A percentile compares a stretch with the other conserved stretches of the same genome.
phyloP scores from a whole-genome alignment of 140 eudicot genomes.

The Anethum foeniculum region DNA sequence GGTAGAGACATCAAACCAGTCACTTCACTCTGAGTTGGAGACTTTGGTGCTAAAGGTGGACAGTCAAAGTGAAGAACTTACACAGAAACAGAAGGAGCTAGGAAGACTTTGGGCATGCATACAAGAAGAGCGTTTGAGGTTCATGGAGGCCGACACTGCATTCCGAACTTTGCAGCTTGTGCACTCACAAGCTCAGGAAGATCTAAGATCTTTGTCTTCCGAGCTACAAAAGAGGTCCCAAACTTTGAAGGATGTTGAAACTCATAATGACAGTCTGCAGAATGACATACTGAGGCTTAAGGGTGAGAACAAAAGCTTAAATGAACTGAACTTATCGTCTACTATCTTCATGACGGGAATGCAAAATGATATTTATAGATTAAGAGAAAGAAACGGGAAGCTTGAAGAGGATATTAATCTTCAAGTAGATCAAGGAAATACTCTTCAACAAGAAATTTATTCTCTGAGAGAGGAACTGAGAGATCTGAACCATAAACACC shows the following conservation, averaged over 20 bases:
- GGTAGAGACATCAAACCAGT: constrained; percentile 60
- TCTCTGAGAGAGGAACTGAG: constrained; percentile 73
- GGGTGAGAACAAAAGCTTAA: constrained; percentile 65
- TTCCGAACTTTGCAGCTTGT: constrained; percentile 69
- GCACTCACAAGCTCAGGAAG: constrained; percentile 82
- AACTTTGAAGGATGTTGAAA: constrained; percentile 40
- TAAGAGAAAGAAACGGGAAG: constrained; percentile 50
- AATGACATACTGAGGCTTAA: constrained; percentile 40
- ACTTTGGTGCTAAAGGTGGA: constrained; percentile 51
- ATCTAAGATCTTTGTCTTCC: constrained; percentile 50
- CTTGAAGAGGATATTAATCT: constrained; percentile 75
- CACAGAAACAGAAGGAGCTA: constrained; percentile 79
- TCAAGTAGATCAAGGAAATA: constrained; percentile 65
- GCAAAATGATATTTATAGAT: constrained; percentile 49
- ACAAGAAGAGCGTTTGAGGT: constrained; percentile 86
- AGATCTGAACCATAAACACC: constrained; percentile 45
- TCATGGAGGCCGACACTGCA: constrained; percentile 85
- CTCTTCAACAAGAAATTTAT: constrained; percentile 89
- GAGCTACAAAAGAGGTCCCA: constrained; percentile 68
- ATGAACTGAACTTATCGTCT: constrained; percentile 52
- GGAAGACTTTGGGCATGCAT: constrained; percentile 89
- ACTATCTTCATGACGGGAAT: constrained; percentile 38
- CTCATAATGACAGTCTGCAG: constrained; percentile 47
- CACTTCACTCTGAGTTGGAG: constrained; percentile 61
- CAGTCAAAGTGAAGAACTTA: constrained; percentile 61